Conservation (phyloP, 148 eudicot species). For the Amaranthus hypochondriacus region DNA sequence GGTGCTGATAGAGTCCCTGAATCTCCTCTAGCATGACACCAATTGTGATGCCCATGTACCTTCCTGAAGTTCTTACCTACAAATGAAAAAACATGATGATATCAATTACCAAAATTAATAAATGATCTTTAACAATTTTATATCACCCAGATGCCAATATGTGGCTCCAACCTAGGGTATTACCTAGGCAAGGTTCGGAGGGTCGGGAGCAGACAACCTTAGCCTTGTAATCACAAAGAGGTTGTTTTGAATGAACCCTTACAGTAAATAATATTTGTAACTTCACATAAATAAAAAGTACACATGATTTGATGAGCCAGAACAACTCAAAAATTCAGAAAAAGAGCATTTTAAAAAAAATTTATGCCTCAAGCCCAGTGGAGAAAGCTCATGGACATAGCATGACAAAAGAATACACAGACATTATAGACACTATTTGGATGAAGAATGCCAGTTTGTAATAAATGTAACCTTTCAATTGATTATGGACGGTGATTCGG, state of each 20-base stretch:
- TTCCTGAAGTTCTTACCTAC: slow-evolving; percentile 93
- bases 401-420: neutral
- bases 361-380: neutral
- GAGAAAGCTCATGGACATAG: neutral
- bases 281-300: neutral
- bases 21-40: slow-evolving; percentile 97
- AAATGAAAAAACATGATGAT: slow-evolving; percentile 11
- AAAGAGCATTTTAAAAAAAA: neutral
- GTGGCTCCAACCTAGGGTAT: too few species aligned
- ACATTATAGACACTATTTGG: neutral
- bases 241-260: too few species aligned
- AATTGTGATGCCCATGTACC: slow-evolving; percentile 90
- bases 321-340: neutral
- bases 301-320: neutral
- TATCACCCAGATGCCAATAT: too few species aligned
- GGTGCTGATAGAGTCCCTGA: slow-evolving; percentile 79
- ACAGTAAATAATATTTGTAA: too few species aligned
- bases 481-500: neutral
- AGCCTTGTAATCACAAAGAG: too few species aligned
- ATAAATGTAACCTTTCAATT: neutral
- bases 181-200: too few species aligned
- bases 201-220: too few species aligned
- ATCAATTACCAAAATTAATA: slow-evolving; percentile 3
- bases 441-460: neutral
- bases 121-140: neutral